Evolutionary conservation across 2,329 filamentous ascomycete species (phyloP), one percentile per base, ranked within the genome.

Genomic region (Ophiostoma novo-ulmi): DNA sequence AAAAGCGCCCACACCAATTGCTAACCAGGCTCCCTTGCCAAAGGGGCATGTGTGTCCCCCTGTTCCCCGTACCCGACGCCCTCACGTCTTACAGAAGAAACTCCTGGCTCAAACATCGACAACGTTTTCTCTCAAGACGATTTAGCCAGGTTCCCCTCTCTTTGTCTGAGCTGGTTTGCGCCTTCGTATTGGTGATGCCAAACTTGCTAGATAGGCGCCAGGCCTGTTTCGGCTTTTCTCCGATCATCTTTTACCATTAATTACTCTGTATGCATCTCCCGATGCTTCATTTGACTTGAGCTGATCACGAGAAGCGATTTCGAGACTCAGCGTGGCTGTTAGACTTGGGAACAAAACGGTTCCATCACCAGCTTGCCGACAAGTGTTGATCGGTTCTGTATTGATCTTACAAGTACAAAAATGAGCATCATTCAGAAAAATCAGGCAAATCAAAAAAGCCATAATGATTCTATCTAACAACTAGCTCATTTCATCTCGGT

Each of bases 81-180:
- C 58, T 31, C 14, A 20, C 26, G 26, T 26, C n/a, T 58, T 17
- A 26, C n/a, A 48, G 48, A 55, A 63, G 58, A 63, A 14, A 26
- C 58, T 63, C 58, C 58, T 63, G 58, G 58, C 58, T 35, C 58
- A 63, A 63, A 63, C 58, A 35, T 14, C 4, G 26, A 61, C 22
- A 14, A 39, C 38, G 20, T 17, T 61, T 8, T 26, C 5, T 61
- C 3, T 22, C n/a, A 22, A 17, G 1, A 26, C n/a, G 10, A 17
- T 26, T 20, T 22, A 14, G 52, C n/a, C 22, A 26, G n/a, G 7
- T 26, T 58, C 22, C 20, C n/a, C 22, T 26, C 55, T 36, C 22
- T 14, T 17, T 58, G 36, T 6, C 55, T 63, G 58, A 58, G 22
- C 22, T 11, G 22, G 52, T 26, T 58, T 63, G 26, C 26, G 11